Evolutionary conservation across 2,329 filamentous ascomycete species (phyloP).

Genomic region (Bipolaris zeicola): DNA sequence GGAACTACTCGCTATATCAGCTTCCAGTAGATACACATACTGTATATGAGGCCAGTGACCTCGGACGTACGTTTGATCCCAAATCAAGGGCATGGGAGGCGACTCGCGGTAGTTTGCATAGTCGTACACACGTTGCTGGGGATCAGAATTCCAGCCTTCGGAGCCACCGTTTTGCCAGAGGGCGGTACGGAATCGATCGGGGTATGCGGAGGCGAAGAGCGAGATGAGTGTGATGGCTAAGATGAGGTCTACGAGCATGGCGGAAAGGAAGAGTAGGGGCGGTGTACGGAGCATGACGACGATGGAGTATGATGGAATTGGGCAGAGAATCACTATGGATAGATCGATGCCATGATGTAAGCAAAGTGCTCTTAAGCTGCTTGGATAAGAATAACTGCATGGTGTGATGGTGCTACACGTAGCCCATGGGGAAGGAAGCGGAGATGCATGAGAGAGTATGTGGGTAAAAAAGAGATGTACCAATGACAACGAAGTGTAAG

Average conservation of each 20-base stretch:
- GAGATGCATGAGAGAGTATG: neutral
- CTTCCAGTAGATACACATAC: neutral
- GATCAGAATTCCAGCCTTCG: constrained; percentile 27
- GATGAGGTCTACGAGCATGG: constrained; percentile 12
- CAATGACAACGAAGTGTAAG: neutral
- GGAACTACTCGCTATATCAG: constrained; percentile 8
- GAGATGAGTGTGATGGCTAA: constrained; percentile 13
- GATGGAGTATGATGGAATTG: neutral
- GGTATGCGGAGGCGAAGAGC: constrained; percentile 17
- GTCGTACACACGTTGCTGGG: constrained; percentile 22
- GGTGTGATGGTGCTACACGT: neutral
- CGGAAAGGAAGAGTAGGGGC: neutral
- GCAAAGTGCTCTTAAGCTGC: neutral
- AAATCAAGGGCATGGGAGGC: constrained; percentile 22
- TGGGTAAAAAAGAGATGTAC: neutral
- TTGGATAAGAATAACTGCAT: neutral
- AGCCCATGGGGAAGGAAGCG: neutral
- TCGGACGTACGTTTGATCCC: constrained; percentile 22
- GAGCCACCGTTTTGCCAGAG: constrained; percentile 21
- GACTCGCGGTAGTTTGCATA: constrained; percentile 25
- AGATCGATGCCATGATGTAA: neutral
- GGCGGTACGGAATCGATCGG: constrained; percentile 11
- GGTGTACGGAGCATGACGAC: constrained; percentile 1
- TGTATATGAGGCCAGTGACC: neutral
- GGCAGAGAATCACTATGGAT: no score